phyloP scores from a whole-genome alignment of 2,329 filamentous ascomycete species.

The Coleophoma crateriformis region DNA sequence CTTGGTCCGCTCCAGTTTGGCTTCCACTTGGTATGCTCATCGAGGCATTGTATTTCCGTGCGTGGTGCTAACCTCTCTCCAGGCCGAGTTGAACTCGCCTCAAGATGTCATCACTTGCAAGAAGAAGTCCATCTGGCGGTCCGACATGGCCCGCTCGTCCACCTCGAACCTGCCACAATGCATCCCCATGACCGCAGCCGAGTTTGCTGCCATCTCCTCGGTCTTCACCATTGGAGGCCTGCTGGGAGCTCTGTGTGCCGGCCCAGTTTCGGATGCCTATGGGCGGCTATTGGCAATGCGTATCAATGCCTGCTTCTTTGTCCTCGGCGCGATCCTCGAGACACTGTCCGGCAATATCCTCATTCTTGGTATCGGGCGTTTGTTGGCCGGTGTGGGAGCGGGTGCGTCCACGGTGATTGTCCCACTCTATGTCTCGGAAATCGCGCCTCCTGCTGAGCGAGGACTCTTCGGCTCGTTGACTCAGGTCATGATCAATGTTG shows the following conservation, averaged over 20 bases:
- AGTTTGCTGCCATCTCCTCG: conserved; percentile 83
- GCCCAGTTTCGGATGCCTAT: conserved; percentile 69
- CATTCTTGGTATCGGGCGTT: conserved; percentile 65
- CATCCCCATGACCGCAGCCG: conserved; percentile 77
- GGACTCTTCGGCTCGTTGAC: conserved; percentile 83
- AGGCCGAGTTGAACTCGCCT: conserved; percentile 94
- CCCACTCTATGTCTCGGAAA: conserved; percentile 89
- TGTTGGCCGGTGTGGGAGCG: conserved; percentile 77
- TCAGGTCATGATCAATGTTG: conserved; percentile 88
- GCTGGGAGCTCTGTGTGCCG: conserved; percentile 72
- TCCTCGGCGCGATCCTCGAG: conserved; percentile 70
- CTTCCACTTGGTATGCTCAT: conserved; percentile 69
- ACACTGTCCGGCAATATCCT: conserved; percentile 63
- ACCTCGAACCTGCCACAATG: conserved; percentile 59
- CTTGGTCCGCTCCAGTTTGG: conserved; percentile 91
- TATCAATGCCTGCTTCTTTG: conserved; percentile 69
- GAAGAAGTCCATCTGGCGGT: conserved; percentile 44
- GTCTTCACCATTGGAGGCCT: conserved; percentile 89
- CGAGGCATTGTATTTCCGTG: conserved; percentile 1
- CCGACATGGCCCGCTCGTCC: conserved; percentile 13
- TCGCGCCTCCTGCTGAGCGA: conserved; percentile 67
- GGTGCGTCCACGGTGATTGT: conserved; percentile 90
- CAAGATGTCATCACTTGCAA: conserved; percentile 90
- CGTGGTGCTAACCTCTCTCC: conserved; percentile 4
- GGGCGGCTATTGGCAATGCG: conserved; percentile 76